Evolutionary conservation across 2,329 filamentous ascomycete genomes (phyloP).

Genomic region (Penicillium sp.): DNA sequence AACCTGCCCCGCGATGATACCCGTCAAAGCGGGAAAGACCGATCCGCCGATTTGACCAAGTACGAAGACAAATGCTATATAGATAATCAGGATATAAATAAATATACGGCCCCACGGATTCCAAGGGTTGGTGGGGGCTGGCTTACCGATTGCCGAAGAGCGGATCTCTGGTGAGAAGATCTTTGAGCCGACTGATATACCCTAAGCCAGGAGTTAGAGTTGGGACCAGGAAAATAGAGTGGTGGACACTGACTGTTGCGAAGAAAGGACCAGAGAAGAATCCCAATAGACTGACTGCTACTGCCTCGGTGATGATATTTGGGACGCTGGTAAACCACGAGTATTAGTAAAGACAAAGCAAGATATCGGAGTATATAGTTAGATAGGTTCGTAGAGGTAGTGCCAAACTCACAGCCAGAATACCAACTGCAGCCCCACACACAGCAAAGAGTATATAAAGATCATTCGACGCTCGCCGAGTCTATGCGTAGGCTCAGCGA

Average conservation of each 20-base stretch:
- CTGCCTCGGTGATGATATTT: slow-evolving; percentile 50
- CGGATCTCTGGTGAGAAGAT: slow-evolving; percentile 51
- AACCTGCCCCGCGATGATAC: slow-evolving; percentile 47
- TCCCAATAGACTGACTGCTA: slow-evolving; percentile 55
- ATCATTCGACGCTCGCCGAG: slow-evolving; percentile 60
- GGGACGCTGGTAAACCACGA: slow-evolving; percentile 33
- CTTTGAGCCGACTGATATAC: slow-evolving; percentile 53
- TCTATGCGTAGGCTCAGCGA: slow-evolving; percentile 59
- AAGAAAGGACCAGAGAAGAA: slow-evolving; percentile 61
- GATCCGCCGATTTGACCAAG: slow-evolving; percentile 57
- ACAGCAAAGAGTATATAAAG: slow-evolving; percentile 52
- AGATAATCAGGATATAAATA: background rate
- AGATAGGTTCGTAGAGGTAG: background rate
- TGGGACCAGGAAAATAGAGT: background rate
- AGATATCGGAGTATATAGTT: background rate
- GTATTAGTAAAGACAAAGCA: background rate
- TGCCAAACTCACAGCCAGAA: slow-evolving; percentile 52
- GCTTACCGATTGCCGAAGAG: slow-evolving; percentile 47
- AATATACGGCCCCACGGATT: background rate
- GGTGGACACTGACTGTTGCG: slow-evolving; percentile 45
- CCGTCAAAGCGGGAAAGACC: slow-evolving; percentile 56
- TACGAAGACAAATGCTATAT: slow-evolving; percentile 52
- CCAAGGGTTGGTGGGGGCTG: background rate
- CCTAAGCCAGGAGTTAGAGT: slow-evolving; percentile 9
- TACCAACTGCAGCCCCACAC: slow-evolving; percentile 55